Conservation (phyloP, 768 basidiomycete genomes). For the Galerina sulciceps region DNA sequence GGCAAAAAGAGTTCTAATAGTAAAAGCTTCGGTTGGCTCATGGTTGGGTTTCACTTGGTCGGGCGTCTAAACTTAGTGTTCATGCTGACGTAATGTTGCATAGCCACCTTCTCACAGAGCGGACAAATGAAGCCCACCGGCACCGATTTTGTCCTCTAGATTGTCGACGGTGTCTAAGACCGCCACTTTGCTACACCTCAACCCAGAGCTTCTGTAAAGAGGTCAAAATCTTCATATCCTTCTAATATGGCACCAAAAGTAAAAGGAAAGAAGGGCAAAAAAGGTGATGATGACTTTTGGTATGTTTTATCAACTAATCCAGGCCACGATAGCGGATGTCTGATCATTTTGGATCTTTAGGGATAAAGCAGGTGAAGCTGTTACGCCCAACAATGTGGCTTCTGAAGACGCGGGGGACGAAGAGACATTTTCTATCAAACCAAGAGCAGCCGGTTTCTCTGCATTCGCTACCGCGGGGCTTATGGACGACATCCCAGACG, state of each 20-base stretch:
- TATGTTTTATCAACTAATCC: constrained; percentile 30
- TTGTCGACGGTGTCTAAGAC: background rate
- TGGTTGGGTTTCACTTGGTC: too few species aligned
- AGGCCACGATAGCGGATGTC: background rate
- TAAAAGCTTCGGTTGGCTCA: too few species aligned
- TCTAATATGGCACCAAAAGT: constrained; percentile 57
- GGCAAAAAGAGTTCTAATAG: too few species aligned
- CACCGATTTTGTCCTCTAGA: constrained; percentile 1
- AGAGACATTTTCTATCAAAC: constrained; percentile 28
- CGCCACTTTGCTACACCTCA: too few species aligned
- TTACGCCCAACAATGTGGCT: constrained; percentile 42
- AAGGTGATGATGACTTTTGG: constrained; percentile 86
- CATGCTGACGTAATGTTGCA: background rate
- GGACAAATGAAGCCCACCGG: background rate
- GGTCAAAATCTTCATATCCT: background rate
- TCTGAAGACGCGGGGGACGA: constrained; percentile 41
- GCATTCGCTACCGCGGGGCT: constrained; percentile 54
- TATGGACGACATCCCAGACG: constrained; percentile 43
- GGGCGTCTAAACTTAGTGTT: too few species aligned
- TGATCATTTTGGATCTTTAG: constrained; percentile 38
- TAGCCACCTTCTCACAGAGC: background rate
- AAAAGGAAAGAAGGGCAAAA: constrained; percentile 90
- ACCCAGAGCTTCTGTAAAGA: background rate
- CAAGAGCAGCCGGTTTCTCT: constrained; percentile 44
- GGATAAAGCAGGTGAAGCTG: constrained; percentile 67